phyloP scores from a whole-genome alignment of 2,329 filamentous ascomycete species.

The Dendrostoma leiphaemia region DNA sequence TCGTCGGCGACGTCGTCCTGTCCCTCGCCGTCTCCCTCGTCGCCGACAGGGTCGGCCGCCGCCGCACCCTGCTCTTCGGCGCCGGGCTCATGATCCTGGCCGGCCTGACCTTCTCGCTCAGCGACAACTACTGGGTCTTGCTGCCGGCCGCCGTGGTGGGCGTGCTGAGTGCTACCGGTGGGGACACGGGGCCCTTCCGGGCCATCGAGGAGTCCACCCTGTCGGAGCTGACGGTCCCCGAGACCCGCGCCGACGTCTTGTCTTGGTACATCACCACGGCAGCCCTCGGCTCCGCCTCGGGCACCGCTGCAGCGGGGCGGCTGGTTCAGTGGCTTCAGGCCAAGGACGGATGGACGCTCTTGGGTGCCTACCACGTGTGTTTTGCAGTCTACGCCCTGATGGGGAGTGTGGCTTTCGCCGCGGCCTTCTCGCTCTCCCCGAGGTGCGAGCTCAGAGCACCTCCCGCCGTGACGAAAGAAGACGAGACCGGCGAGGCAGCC shows the following conservation, averaged over 20 bases:
- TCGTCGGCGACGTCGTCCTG: slow-evolving; percentile 59
- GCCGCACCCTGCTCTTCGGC: slow-evolving; percentile 51
- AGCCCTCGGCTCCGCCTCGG: slow-evolving; percentile 52
- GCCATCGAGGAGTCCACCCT: slow-evolving; percentile 65
- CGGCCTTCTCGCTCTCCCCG: slow-evolving; percentile 45
- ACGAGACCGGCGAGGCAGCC: slow-evolving; percentile 17
- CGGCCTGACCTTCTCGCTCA: slow-evolving; percentile 52
- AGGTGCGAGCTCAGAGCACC: slow-evolving; percentile 50
- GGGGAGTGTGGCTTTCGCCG: slow-evolving; percentile 48
- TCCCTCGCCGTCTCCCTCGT: slow-evolving; percentile 56
- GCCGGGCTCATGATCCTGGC: slow-evolving; percentile 55
- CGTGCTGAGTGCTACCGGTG: slow-evolving; percentile 60
- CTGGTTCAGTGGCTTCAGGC: slow-evolving; percentile 45
- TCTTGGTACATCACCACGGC: slow-evolving; percentile 63
- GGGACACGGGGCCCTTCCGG: slow-evolving; percentile 66
- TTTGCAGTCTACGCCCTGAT: slow-evolving; percentile 59
- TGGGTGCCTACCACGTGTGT: slow-evolving; percentile 53
- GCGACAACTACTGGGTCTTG: slow-evolving; percentile 58
- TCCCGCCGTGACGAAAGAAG: slow-evolving; percentile 21
- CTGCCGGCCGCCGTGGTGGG: slow-evolving; percentile 57
- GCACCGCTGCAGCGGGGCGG: slow-evolving; percentile 51
- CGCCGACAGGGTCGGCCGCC: slow-evolving; percentile 57
- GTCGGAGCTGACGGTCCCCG: slow-evolving; percentile 55
- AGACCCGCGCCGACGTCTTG: slow-evolving; percentile 59
- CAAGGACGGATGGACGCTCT: slow-evolving; percentile 45